Evolutionary conservation across 768 basidiomycete species (phyloP).

Genomic region (Crucibulum laeve): DNA sequence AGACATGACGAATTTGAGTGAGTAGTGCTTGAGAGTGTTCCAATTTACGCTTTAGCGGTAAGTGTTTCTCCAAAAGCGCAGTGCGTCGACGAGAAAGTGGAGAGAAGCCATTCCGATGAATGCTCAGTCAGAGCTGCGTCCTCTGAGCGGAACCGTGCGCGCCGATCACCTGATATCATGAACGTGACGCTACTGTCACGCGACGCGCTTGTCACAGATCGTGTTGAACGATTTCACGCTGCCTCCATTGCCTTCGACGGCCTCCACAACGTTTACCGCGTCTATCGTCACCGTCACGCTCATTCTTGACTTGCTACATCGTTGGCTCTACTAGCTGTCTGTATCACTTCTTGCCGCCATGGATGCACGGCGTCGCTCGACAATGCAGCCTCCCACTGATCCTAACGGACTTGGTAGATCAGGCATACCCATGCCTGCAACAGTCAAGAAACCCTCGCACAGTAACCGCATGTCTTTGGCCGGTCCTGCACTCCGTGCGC

Average conservation of each 20-base stretch:
- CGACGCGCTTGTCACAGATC: slow-evolving; percentile 25
- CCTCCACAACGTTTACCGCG: not conserved
- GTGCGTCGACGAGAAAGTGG: too few species aligned
- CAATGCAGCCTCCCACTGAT: slow-evolving; percentile 51
- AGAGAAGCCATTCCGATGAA: too few species aligned
- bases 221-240: slow-evolving; percentile 5
- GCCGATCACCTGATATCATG: slow-evolving; percentile 7
- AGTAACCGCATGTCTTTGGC: slow-evolving; percentile 66
- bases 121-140: too few species aligned
- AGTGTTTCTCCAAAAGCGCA: too few species aligned
- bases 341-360: slow-evolving; percentile 21
- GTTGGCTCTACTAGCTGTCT: not conserved
- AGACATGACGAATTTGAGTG: slow-evolving; percentile 10
- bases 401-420: slow-evolving; percentile 50
- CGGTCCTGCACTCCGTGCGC: slow-evolving; percentile 66
- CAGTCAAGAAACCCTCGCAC: slow-evolving; percentile 64
- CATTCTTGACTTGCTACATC: not conserved
- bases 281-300: not conserved
- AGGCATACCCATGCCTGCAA: slow-evolving; percentile 70
- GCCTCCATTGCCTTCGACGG: slow-evolving; percentile 4
- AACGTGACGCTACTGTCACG: slow-evolving; percentile 14
- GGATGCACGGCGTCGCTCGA: slow-evolving; percentile 52
- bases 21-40: not conserved
- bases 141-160: too few species aligned
- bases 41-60: too few species aligned